Evolutionary conservation across 2,329 filamentous ascomycete species (phyloP).

Genomic region (Alternaria hordeiaustralica): DNA sequence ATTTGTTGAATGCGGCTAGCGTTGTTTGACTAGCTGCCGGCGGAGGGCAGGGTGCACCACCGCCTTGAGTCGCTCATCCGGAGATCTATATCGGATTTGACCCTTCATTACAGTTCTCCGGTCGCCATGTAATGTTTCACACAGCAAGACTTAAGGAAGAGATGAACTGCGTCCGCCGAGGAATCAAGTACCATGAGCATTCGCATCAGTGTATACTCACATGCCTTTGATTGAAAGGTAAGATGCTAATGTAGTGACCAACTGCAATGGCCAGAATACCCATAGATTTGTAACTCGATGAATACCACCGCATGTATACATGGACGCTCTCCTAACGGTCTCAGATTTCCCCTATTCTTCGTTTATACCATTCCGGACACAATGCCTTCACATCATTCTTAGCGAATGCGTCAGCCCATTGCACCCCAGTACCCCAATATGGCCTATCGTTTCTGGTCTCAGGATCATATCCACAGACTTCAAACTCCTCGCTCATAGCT

Average conservation of each 20-base stretch:
- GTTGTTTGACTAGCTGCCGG: not conserved
- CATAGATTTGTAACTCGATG: not conserved
- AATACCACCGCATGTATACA: not conserved
- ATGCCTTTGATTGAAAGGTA: not conserved
- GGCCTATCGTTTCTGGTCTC: not conserved
- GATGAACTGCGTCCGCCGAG: not conserved
- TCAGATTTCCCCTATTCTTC: not conserved
- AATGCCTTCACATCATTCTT: not conserved
- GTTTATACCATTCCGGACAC: not conserved
- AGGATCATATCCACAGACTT: not conserved
- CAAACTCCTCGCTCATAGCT: not conserved
- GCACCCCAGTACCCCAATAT: not conserved
- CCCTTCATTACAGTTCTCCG: not conserved
- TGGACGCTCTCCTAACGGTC: not conserved
- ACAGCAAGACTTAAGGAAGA: not conserved
- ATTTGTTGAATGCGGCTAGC: not conserved
- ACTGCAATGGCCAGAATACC: not conserved
- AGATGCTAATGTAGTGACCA: not conserved
- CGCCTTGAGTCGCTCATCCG: not conserved
- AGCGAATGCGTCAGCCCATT: not conserved
- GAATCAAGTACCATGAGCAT: not conserved
- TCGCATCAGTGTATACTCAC: not conserved
- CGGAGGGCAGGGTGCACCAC: not conserved
- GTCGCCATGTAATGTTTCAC: not conserved
- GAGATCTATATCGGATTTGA: not conserved